These are phyloP conservation scores for Picochlorum sp. DNA, from an alignment of 139 green algal genomes.

Conservation along the genomic window DNA sequence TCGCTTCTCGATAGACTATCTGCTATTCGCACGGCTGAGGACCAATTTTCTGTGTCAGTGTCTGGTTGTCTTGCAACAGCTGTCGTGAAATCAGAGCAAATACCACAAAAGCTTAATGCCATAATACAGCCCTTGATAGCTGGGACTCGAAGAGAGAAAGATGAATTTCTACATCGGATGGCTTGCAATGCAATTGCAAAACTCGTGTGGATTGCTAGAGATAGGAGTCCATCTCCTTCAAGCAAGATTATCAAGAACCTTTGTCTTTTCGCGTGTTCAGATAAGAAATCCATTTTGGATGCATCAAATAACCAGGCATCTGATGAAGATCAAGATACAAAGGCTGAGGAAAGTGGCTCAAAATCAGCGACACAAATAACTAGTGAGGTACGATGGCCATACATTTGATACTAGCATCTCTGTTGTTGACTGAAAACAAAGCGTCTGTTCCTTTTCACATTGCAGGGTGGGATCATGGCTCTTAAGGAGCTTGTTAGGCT, in stretches of 20 bases:
- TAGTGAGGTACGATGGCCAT: no score
- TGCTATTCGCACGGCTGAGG: constrained; percentile 23
- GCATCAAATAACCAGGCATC: constrained; percentile 11
- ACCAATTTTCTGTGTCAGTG: constrained; percentile 39
- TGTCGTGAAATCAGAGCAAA: constrained; percentile 34
- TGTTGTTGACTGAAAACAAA: no score
- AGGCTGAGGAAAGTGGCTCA: no score
- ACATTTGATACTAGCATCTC: no score
- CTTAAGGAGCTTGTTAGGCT: not conserved
- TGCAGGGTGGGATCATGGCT: not conserved
- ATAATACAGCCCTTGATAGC: constrained; percentile 90
- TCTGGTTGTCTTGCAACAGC: constrained; percentile 49
- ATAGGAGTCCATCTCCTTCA: constrained; percentile 65
- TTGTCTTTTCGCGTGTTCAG: constrained; percentile 58
- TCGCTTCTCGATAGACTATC: constrained; percentile 4
- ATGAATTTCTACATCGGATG: constrained; percentile 45
- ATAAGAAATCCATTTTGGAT: constrained; percentile 40
- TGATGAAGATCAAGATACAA: constrained; percentile 9
- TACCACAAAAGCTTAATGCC: constrained; percentile 85
- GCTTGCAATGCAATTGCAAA: constrained; percentile 58
- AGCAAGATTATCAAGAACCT: constrained; percentile 83
- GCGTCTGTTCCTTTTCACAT: not conserved
- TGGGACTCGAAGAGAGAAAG: constrained; percentile 57
- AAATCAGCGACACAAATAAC: no score
- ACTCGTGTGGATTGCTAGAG: constrained; percentile 50